Conservation (phyloP, 257 asterid species). For the Mentha longifolia region DNA sequence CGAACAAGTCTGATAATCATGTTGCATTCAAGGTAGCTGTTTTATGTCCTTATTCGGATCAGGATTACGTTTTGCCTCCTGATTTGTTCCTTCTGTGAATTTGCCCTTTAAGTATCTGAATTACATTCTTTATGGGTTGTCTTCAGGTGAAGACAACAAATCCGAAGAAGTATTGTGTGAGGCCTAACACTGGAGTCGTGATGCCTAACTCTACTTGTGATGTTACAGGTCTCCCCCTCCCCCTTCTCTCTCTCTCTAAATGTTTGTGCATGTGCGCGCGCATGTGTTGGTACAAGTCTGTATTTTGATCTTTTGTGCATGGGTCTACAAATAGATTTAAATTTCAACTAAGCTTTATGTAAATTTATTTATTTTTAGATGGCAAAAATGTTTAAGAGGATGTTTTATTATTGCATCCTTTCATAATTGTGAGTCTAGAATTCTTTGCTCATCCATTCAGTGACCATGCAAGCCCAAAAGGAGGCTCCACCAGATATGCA, state of each 20-base stretch:
- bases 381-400: not conserved
- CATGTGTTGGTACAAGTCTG: not conserved
- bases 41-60: conserved; percentile 5
- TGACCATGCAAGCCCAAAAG: conserved; percentile 84
- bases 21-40: conserved; percentile 80
- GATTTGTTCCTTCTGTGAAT: conserved; percentile 3
- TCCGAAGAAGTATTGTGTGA: conserved; percentile 73
- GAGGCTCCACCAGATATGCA: conserved; percentile 79
- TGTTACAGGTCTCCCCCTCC: conserved; percentile 45
- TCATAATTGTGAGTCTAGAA: conserved; percentile 3
- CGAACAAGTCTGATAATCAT: conserved; percentile 62
- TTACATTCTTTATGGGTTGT: conserved; percentile 17
- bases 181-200: conserved; percentile 75
- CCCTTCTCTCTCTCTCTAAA: not conserved
- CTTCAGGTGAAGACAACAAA: conserved; percentile 74
- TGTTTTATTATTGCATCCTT: not conserved
- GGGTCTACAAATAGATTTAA: not conserved
- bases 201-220: conserved; percentile 57
- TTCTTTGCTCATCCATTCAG: conserved; percentile 42
- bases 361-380: conserved; percentile 13
- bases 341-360: conserved; percentile 11
- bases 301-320: not conserved
- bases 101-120: conserved; percentile 23
- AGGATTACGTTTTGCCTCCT: not conserved
- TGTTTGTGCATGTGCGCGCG: not conserved